Evolutionary conservation across 1,284 basidiomycete species (phyloP).

Genomic region (Ceratobasidium sp.): DNA sequence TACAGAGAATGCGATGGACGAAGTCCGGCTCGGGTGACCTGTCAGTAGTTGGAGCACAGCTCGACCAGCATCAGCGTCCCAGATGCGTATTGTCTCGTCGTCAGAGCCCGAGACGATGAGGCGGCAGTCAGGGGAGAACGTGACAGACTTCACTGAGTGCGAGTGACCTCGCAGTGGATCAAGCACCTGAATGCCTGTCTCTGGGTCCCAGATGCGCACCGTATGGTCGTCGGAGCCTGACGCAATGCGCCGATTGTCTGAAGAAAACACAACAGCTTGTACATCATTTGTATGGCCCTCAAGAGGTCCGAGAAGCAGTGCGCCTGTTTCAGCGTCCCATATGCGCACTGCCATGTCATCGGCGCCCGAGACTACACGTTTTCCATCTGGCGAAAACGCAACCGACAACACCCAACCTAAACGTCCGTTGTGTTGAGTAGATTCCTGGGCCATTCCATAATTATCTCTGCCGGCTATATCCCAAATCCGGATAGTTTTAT

Average conservation of each 20-base stretch:
- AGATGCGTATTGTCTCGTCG: constrained; percentile 29
- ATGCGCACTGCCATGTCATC: constrained; percentile 31
- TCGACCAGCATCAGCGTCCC: background rate
- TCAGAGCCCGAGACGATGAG: constrained; percentile 12
- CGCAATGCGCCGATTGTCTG: constrained; percentile 16
- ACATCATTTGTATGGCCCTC: constrained; percentile 34
- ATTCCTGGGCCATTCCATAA: background rate
- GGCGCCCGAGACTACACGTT: constrained; percentile 18
- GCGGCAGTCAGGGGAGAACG: constrained; percentile 34
- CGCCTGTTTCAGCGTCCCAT: constrained; percentile 30
- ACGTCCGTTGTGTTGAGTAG: background rate
- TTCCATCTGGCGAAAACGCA: constrained; percentile 39
- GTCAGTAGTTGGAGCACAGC: background rate
- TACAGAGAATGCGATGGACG: background rate
- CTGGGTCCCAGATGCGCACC: constrained; percentile 33
- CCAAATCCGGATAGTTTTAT: constrained; percentile 45
- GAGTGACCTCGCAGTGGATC: constrained; percentile 23
- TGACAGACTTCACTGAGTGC: background rate
- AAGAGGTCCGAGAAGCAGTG: background rate
- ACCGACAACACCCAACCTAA: background rate
- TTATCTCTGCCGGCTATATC: constrained; percentile 20
- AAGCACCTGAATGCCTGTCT: background rate
- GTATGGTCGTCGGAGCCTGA: constrained; percentile 29
- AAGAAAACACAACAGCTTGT: constrained; percentile 21
- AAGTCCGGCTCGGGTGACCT: no score